Evolutionary conservation across 371 early-diverging fungal genomes (phyloP).

Genomic region (Edhazardia aedis): DNA sequence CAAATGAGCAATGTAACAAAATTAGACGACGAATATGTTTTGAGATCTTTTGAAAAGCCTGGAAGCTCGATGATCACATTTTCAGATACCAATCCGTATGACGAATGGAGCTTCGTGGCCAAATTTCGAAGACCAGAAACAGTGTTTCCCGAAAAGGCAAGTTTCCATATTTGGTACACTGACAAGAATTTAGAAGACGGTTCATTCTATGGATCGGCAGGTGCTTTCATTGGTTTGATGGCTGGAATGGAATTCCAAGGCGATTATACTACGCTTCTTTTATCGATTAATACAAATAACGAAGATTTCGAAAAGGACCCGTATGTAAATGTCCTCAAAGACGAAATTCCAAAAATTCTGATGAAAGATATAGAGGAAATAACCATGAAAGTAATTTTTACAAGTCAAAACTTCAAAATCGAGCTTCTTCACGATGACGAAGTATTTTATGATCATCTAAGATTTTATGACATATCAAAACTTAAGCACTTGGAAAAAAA

Average conservation of each 20-base stretch:
- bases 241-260: slow-evolving; percentile 44
- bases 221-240: slow-evolving; percentile 39
- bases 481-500: too few species aligned
- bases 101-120: slow-evolving; percentile 44
- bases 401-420: slow-evolving; percentile 44
- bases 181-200: slow-evolving; percentile 28
- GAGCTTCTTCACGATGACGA: slow-evolving; percentile 38
- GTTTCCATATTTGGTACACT: slow-evolving; percentile 47
- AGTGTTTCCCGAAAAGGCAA: slow-evolving; percentile 28
- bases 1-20: too few species aligned
- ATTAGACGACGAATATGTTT: too few species aligned
- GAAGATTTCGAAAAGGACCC: slow-evolving; percentile 12
- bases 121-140: slow-evolving; percentile 24
- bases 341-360: slow-evolving; percentile 33
- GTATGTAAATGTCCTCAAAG: slow-evolving; percentile 26
- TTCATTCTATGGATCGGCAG: slow-evolving; percentile 27
- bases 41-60: too few species aligned
- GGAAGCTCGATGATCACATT: too few species aligned
- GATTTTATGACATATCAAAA: too few species aligned
- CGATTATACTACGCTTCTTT: slow-evolving; percentile 19
- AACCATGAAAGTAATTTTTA: slow-evolving; percentile 44
- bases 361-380: slow-evolving; percentile 35
- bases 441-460: slow-evolving; percentile 41
- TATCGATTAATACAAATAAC: slow-evolving; percentile 38
- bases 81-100: too few species aligned